Evolutionary conservation across 805 yeast genomes (phyloP).

Genomic region (Lipomyces japonicus): DNA sequence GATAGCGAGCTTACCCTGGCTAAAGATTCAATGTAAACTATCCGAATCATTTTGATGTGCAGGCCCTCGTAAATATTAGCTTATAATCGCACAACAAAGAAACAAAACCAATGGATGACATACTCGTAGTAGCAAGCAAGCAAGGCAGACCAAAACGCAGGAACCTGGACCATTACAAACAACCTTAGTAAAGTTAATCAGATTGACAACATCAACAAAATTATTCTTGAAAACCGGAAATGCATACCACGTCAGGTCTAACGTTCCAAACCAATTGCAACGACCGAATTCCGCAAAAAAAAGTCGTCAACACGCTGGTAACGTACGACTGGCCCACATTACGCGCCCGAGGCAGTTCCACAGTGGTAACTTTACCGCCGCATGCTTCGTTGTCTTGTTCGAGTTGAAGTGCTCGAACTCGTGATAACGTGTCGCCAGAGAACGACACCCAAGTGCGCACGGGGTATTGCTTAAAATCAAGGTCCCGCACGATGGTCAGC

Average conservation of each 20-base stretch:
- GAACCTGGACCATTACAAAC: conserved; percentile 82
- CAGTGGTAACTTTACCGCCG: conserved; percentile 26
- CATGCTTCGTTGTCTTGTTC: conserved; percentile 22
- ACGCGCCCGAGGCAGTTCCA: conserved; percentile 55
- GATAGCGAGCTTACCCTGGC: conserved; percentile 78
- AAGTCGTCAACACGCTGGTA: conserved; percentile 48
- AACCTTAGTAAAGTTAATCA: conserved; percentile 29
- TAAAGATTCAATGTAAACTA: conserved; percentile 79
- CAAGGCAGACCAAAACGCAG: conserved; percentile 62
- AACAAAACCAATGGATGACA: conserved; percentile 2
- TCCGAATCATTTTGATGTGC: conserved; percentile 42
- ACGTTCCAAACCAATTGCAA: conserved; percentile 31
- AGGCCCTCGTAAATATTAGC: conserved; percentile 1
- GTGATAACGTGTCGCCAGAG: conserved; percentile 52
- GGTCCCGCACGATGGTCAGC: conserved; percentile 57
- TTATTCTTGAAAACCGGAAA: background rate
- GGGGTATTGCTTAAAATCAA: conserved; percentile 34
- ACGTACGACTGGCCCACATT: conserved; percentile 53
- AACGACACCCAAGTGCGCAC: conserved; percentile 41
- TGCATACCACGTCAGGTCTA: conserved; percentile 41
- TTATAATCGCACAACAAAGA: background rate
- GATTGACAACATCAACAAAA: background rate
- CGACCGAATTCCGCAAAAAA: conserved; percentile 39
- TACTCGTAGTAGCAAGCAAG: conserved; percentile 50
- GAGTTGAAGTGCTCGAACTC: conserved; percentile 34